A percentile compares a stretch with the other conserved stretches of the same genome.
phyloP scores from a whole-genome alignment of 2,329 filamentous ascomycete genomes.

The Tolypocladium pustulatum region DNA sequence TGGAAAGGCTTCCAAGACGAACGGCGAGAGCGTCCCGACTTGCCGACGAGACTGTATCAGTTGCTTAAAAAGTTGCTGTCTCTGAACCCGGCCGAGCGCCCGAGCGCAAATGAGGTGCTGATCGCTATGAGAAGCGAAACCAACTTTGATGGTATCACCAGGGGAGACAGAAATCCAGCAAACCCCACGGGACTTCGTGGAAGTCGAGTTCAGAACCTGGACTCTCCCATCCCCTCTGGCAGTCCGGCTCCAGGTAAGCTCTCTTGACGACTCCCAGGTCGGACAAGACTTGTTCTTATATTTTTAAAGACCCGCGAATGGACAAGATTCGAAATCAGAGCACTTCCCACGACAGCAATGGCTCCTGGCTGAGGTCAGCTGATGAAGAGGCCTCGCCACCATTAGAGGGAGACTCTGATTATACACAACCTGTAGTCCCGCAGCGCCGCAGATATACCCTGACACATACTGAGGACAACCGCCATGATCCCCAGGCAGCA shows the following conservation, averaged over 20 bases:
- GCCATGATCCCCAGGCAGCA: neutral
- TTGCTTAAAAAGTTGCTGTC: conserved; percentile 74
- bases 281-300: conserved; percentile 7
- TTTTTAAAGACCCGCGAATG: conserved; percentile 21
- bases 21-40: conserved; percentile 62
- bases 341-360: neutral
- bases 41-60: conserved; percentile 77
- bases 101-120: conserved; percentile 78
- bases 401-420: neutral
- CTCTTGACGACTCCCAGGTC: neutral
- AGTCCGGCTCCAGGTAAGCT: conserved; percentile 36
- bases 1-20: conserved; percentile 85
- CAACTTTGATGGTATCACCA: conserved; percentile 30
- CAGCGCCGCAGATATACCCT: neutral
- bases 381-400: neutral
- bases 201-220: conserved; percentile 42
- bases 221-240: conserved; percentile 39
- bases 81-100: conserved; percentile 64
- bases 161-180: conserved; percentile 19
- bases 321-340: conserved; percentile 12
- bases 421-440: neutral
- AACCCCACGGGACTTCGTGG: conserved; percentile 29
- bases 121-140: conserved; percentile 63
- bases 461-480: neutral
- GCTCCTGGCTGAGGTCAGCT: neutral